These are phyloP conservation scores for Hemisphaericaspora xylofermentans DNA, from an alignment of 1,139 yeast genomes.

Conservation along the genomic window DNA sequence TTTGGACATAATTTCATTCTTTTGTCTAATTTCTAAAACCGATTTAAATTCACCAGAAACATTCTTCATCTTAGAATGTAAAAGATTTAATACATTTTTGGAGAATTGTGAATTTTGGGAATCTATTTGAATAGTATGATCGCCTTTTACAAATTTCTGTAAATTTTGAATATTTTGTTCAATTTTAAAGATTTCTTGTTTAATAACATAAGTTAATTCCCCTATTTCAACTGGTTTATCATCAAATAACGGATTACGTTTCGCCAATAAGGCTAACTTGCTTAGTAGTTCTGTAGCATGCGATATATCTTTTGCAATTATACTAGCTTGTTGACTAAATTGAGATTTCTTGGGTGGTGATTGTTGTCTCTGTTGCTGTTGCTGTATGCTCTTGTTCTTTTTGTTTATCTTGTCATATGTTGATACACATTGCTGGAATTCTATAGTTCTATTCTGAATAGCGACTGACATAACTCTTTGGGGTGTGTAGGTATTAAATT, in stretches of 20 bases:
- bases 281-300: conserved; percentile 83
- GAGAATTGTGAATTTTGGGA: conserved; percentile 69
- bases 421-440: conserved; percentile 81
- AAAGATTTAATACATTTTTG: conserved; percentile 79
- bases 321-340: conserved; percentile 78
- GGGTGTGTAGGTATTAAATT: neutral
- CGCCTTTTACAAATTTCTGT: conserved; percentile 55
- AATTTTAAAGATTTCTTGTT: conserved; percentile 86
- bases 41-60: conserved; percentile 89
- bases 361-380: conserved; percentile 8
- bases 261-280: conserved; percentile 80
- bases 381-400: conserved; percentile 21
- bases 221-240: conserved; percentile 94
- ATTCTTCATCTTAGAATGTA: conserved; percentile 87
- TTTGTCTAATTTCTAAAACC: conserved; percentile 84
- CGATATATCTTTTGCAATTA: conserved; percentile 85
- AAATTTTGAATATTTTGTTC: conserved; percentile 73
- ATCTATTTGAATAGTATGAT: conserved; percentile 46
- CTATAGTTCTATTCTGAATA: conserved; percentile 78
- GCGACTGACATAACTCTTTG: conserved; percentile 22
- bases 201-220: conserved; percentile 87
- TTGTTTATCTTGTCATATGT: conserved; percentile 63
- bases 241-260: conserved; percentile 88
- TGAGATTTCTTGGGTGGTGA: conserved; percentile 50
- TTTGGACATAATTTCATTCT: conserved; percentile 77